Base-by-base conservation (phyloP, 495 filamentous ascomycete species). In the Daldinia concentrica region DNA sequence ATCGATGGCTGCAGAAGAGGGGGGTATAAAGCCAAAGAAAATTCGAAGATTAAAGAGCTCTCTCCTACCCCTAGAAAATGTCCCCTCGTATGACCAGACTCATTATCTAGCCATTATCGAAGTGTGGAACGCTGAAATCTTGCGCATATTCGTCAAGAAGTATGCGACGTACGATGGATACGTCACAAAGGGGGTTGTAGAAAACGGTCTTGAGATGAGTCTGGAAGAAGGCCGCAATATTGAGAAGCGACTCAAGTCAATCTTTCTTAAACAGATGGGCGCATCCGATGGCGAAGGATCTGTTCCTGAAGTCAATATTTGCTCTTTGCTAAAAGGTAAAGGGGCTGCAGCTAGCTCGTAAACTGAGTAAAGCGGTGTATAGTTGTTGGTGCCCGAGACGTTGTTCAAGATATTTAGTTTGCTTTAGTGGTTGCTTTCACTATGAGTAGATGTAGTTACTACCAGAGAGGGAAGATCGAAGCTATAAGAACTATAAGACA, bases 61-160 rank as follows among this genome's bases (percentile, higher is more conserved):
- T 34, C 76, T 80, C n/a, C 63, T 84, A 27, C 82, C 84, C 22
- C 69, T 85, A n/a, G 83, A 85, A 60, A 82, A 66, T 8, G 76
- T 78, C 37, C 76, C 79, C 3, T 56, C 56, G 0, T 66, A 74
- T 6, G 70, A 68, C 17, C 64, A 81, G 50, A 78, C 71, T 0
- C 74, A 80, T 57, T 34, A 15, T 22, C 43, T 82, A 22, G 58
- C 66, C 12, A 62, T 77, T 30, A 58, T 64, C 2, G n/a, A 81
- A 52, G 45, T 58, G 9, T 34, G 74, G 12, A 50, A 68, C 48
- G 14, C 51, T 6, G 30, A 56, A 4, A 26, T n/a, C 19, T 34
- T 78, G 15, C 29, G 56, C 22, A 43, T 36, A 4, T 66, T 12
- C 6, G 39, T 67, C 15, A 56, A 24, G 27, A 29, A 51, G n/a